phyloP scores from a whole-genome alignment of 805 yeast genomes.

The Phaffomyces thermotolerans region DNA sequence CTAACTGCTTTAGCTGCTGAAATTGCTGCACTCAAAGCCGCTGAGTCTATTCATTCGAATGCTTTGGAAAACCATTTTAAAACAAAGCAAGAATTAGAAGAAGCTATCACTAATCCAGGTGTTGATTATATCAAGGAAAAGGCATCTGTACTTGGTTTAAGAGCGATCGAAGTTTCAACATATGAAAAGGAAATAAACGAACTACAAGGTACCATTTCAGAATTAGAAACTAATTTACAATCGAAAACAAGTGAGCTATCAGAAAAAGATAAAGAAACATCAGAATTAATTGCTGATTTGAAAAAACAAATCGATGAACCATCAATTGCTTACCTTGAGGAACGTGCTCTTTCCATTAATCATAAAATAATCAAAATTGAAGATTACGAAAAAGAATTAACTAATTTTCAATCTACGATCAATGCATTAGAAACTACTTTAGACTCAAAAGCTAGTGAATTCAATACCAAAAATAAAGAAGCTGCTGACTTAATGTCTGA shows the following conservation, averaged over 20 bases:
- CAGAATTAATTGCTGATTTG: slow-evolving; percentile 1
- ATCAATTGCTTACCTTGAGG: slow-evolving; percentile 22
- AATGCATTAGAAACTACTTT: no score
- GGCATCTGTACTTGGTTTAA: slow-evolving; percentile 22
- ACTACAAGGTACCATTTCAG: neutral
- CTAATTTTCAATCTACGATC: no score
- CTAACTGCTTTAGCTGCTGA: slow-evolving; percentile 1
- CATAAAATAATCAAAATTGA: neutral
- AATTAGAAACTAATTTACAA: neutral
- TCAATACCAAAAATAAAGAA: no score
- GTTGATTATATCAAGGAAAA: slow-evolving; percentile 23
- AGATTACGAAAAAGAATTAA: neutral
- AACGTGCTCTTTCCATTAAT: slow-evolving; percentile 17
- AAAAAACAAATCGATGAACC: slow-evolving; percentile 22
- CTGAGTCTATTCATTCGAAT: neutral
- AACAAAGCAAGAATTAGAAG: slow-evolving; percentile 6
- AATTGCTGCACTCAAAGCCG: slow-evolving; percentile 1
- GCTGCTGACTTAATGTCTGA: no score
- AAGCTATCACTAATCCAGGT: slow-evolving; percentile 24
- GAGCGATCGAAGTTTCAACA: slow-evolving; percentile 7
- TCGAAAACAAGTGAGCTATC: neutral
- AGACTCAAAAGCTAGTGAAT: no score
- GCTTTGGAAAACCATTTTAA: neutral
- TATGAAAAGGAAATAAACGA: slow-evolving; percentile 7
- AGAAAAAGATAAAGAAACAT: slow-evolving; percentile 3